A percentile compares a stretch with the other conserved stretches of the same genome.
phyloP scores from a whole-genome alignment of 345 rosid genomes.

The Moringa oleifera region DNA sequence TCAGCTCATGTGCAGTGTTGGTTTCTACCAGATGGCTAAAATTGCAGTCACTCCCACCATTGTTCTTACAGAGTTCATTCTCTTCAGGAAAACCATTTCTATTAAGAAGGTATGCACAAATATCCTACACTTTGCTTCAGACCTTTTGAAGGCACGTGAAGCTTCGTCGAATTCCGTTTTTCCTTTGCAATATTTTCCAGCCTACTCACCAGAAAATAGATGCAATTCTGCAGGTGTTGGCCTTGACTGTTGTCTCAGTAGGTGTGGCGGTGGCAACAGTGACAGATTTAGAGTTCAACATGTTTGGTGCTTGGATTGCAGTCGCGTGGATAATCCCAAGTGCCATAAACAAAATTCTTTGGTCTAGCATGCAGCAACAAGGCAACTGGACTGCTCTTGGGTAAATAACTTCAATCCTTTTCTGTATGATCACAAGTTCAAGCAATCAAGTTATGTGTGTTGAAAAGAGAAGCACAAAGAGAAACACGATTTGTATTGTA shows the following conservation, averaged over 20 bases:
- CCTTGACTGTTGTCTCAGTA: constrained; percentile 60
- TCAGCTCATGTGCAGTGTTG: constrained; percentile 49
- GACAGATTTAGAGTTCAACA: constrained; percentile 78
- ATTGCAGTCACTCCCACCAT: constrained; percentile 96
- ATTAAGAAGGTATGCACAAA: constrained; percentile 40
- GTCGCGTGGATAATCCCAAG: constrained; percentile 90
- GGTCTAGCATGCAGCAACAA: constrained; percentile 90
- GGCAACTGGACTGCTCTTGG: constrained; percentile 94
- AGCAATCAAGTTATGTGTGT: not conserved
- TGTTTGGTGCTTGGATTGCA: constrained; percentile 76
- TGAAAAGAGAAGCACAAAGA: not conserved
- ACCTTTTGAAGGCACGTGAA: too few species aligned
- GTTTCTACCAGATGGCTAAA: constrained; percentile 97
- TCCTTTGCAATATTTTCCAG: too few species aligned
- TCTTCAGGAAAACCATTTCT: constrained; percentile 61
- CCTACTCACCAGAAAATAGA: not conserved
- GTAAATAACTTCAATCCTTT: constrained; percentile 31
- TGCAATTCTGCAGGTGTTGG: constrained; percentile 49
- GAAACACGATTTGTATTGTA: constrained; percentile 16
- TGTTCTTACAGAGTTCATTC: constrained; percentile 73
- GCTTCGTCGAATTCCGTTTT: too few species aligned
- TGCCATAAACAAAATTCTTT: constrained; percentile 77
- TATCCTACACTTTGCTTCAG: too few species aligned
- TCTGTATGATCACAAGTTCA: constrained; percentile 14
- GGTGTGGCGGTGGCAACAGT: constrained; percentile 92